phyloP scores from a whole-genome alignment of 2,329 filamentous ascomycete species.

The Macroventuria anomochaeta region DNA sequence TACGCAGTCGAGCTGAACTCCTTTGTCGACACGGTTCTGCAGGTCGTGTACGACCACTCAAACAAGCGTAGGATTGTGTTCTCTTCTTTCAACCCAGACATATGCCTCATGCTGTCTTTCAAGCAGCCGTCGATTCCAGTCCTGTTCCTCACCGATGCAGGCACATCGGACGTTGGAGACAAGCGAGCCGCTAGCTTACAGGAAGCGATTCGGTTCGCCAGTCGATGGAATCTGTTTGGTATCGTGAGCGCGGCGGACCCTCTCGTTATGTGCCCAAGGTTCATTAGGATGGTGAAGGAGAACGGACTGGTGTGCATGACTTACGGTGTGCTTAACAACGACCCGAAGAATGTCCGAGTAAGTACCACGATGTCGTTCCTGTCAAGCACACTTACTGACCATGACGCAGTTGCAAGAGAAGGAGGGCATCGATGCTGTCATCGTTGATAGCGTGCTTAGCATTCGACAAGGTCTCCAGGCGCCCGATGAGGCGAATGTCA shows the following conservation, averaged over 20 bases:
- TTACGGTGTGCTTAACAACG: constrained; percentile 91
- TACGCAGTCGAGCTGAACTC: constrained; percentile 95
- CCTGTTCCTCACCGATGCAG: constrained; percentile 90
- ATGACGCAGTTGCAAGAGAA: constrained; percentile 78
- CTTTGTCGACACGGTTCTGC: constrained; percentile 92
- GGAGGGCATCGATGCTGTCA: constrained; percentile 96
- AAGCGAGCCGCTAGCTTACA: constrained; percentile 90
- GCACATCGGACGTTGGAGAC: constrained; percentile 80
- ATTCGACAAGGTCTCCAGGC: constrained; percentile 88
- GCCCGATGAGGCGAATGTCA: not conserved
- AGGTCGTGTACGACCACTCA: constrained; percentile 86
- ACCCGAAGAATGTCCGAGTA: constrained; percentile 84
- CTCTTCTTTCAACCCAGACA: constrained; percentile 96
- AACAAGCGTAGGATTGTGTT: constrained; percentile 91
- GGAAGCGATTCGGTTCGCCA: constrained; percentile 93
- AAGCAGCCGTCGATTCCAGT: constrained; percentile 98
- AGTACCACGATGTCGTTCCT: constrained; percentile 33
- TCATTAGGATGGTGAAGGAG: constrained; percentile 94
- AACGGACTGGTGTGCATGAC: constrained; percentile 92
- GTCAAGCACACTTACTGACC: constrained; percentile 4
- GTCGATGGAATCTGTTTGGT: constrained; percentile 91
- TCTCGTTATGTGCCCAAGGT: constrained; percentile 83
- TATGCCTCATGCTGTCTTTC: constrained; percentile 91
- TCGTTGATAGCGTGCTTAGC: constrained; percentile 91
- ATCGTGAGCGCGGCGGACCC: constrained; percentile 90